Conservation (phyloP, 805 yeast species). For the Cyberlindnera euphorbiiphila region DNA sequence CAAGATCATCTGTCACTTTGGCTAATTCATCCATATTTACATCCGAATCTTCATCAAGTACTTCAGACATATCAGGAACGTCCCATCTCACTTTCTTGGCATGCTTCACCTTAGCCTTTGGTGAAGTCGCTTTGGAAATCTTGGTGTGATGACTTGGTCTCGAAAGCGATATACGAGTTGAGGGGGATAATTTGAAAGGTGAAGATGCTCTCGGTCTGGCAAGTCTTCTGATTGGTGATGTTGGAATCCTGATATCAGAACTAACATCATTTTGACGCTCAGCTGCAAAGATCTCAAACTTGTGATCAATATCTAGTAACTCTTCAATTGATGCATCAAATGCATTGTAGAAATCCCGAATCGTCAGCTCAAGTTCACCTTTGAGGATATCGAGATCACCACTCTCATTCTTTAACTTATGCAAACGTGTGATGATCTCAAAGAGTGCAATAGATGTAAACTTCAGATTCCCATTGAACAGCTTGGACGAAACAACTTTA, state of each 20-base stretch:
- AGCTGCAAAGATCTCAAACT: slow-evolving; percentile 34
- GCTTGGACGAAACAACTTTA: slow-evolving; percentile 33
- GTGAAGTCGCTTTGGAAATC: slow-evolving; percentile 16
- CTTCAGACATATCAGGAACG: slow-evolving; percentile 27
- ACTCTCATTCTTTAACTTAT: slow-evolving; percentile 10
- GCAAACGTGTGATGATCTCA: slow-evolving; percentile 11
- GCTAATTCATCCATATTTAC: slow-evolving; percentile 26
- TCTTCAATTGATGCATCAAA: slow-evolving; percentile 30
- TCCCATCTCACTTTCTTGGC: slow-evolving; percentile 46
- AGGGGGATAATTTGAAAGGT: slow-evolving; percentile 21
- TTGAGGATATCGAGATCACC: slow-evolving; percentile 14
- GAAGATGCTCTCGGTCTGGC: slow-evolving; percentile 22
- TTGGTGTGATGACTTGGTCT: slow-evolving; percentile 13
- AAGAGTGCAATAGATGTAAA: slow-evolving; percentile 12
- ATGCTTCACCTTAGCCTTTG: slow-evolving; percentile 21
- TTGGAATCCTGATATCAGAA: slow-evolving; percentile 23
- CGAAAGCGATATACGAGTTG: slow-evolving; percentile 24
- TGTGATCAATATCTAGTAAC: slow-evolving; percentile 32
- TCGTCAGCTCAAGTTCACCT: slow-evolving; percentile 18
- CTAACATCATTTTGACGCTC: slow-evolving; percentile 20
- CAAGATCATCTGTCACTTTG: slow-evolving; percentile 21
- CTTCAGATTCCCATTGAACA: slow-evolving; percentile 24
- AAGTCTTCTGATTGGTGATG: slow-evolving; percentile 25
- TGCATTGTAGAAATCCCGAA: slow-evolving; percentile 20
- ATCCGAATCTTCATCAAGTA: slow-evolving; percentile 21